phyloP scores from a whole-genome alignment of 2,329 filamentous ascomycete genomes.

The Ophiosphaerella korrae region DNA sequence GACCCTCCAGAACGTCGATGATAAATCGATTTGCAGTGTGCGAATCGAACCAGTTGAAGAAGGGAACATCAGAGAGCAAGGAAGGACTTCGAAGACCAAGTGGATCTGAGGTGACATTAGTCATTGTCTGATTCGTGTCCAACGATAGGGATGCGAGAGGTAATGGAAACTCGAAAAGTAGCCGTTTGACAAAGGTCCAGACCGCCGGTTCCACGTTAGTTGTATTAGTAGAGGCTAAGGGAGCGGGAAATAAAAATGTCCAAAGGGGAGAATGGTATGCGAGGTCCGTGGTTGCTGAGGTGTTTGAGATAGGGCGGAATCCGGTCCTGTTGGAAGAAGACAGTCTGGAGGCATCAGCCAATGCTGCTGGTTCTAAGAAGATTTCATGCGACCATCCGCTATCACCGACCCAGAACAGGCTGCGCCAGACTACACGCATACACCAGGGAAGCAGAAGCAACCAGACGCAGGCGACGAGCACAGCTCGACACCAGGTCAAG shows the following conservation, averaged over 20 bases:
- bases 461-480: constrained; percentile 86
- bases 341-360: constrained; percentile 1
- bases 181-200: constrained; percentile 53
- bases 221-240: constrained; percentile 47
- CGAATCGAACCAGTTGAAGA: constrained; percentile 59
- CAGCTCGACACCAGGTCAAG: constrained; percentile 76
- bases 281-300: constrained; percentile 23
- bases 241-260: constrained; percentile 42
- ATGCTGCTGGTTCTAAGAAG: constrained; percentile 26
- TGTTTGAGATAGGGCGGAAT: constrained; percentile 24
- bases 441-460: constrained; percentile 84
- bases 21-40: constrained; percentile 76
- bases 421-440: constrained; percentile 90
- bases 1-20: constrained; percentile 85
- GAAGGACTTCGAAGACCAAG: constrained; percentile 38
- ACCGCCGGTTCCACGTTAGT: constrained; percentile 51
- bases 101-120: constrained; percentile 35
- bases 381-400: constrained; percentile 65
- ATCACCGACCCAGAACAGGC: constrained; percentile 93
- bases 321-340: constrained; percentile 19
- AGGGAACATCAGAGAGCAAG: constrained; percentile 62
- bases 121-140: constrained; percentile 23
- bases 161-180: constrained; percentile 42
- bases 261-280: constrained; percentile 30
- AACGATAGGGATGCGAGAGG: constrained; percentile 31